Percentiles rank a stretch among this genome's conserved stretches.
phyloP scores from a whole-genome alignment of 208 protist genomes.

The Strigomonas galati region DNA sequence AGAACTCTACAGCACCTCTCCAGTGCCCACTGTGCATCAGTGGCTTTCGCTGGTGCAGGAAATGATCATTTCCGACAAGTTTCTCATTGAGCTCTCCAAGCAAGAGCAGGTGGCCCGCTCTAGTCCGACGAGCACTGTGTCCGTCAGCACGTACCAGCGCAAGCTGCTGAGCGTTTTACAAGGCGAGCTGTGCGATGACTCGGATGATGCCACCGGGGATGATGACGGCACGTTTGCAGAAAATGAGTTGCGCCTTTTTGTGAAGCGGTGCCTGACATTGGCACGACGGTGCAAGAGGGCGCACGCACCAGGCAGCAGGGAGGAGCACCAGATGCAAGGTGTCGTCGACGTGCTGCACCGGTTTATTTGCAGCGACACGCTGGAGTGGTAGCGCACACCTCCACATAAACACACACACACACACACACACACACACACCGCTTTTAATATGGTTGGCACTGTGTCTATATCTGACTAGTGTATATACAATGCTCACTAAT shows the following conservation, averaged over 20 bases:
- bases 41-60: neutral
- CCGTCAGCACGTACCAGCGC: no score
- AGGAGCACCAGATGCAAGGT: conserved; percentile 17
- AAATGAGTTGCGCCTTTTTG: conserved; percentile 16
- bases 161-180: no score
- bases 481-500: neutral
- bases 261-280: conserved; percentile 20
- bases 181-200: neutral
- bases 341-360: conserved; percentile 29
- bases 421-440: neutral
- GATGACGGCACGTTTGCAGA: conserved; percentile 43
- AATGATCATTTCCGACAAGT: no score
- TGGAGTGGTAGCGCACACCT: conserved; percentile 41
- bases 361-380: conserved; percentile 37
- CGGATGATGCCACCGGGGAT: conserved; percentile 10
- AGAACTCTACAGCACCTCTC: conserved; percentile 9
- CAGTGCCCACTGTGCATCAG: conserved; percentile 13
- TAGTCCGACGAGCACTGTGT: neutral
- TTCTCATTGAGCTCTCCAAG: no score
- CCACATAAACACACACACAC: neutral
- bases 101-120: no score
- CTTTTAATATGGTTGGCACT: no score
- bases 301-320: conserved; percentile 8
- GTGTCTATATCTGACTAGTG: no score
- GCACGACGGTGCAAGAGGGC: conserved; percentile 19